phyloP scores from a whole-genome alignment of 2,329 filamentous ascomycete genomes.

The Chaetomium globosum region DNA sequence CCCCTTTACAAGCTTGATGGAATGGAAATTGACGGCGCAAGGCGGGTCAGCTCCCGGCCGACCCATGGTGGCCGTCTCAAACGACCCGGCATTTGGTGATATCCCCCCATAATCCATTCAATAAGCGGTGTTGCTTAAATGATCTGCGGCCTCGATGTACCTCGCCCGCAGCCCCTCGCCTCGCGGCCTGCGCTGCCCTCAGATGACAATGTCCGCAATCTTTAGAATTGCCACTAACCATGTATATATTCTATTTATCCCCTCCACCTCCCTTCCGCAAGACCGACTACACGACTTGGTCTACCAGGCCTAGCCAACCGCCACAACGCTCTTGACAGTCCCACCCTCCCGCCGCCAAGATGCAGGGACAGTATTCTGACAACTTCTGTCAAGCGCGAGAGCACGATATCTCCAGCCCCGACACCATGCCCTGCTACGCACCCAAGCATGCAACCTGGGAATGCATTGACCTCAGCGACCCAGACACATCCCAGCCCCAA shows the following conservation, averaged over 20 bases:
- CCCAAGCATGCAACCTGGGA: neutral
- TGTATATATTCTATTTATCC: neutral
- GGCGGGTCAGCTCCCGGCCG: neutral
- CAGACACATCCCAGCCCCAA: neutral
- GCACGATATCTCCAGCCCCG: neutral
- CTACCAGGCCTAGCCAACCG: neutral
- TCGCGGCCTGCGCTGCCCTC: neutral
- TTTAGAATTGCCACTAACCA: neutral
- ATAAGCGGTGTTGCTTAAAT: neutral
- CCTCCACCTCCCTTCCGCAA: neutral
- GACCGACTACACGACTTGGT: neutral
- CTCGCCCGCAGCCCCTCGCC: neutral
- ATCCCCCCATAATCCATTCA: neutral
- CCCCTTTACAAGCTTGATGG: too few species aligned
- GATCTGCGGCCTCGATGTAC: neutral
- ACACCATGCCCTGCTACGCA: neutral
- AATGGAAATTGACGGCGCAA: neutral
- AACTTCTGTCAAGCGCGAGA: neutral
- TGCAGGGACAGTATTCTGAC: neutral
- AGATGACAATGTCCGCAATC: neutral
- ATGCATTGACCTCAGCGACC: neutral
- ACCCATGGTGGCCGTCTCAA: neutral
- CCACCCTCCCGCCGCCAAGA: neutral
- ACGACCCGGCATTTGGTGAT: neutral
- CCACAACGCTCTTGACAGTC: neutral